A percentile compares a stretch with the other conserved stretches of the same genome.
phyloP scores from a whole-genome alignment of 306 rosid species.

The Inga oerstediana region DNA sequence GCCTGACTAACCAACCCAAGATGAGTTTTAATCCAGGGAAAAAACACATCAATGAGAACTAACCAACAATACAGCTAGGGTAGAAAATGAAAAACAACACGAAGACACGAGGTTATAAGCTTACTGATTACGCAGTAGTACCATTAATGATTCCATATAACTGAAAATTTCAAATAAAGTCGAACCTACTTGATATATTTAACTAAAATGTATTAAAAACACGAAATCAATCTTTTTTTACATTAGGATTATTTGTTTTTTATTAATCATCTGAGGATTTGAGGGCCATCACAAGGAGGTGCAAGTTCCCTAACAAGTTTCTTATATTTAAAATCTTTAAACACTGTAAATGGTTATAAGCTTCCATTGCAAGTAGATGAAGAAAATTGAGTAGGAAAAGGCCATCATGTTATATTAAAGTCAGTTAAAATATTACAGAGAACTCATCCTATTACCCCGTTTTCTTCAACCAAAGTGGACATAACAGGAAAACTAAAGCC shows the following conservation, averaged over 20 bases:
- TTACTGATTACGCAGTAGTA: no score
- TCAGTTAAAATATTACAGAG: slow-evolving; percentile 11
- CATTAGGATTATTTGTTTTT: background rate
- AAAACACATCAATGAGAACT: no score
- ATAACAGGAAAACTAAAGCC: background rate
- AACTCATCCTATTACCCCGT: slow-evolving; percentile 17
- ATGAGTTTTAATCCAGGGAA: no score
- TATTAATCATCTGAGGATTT: background rate
- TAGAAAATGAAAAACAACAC: no score
- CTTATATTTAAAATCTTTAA: background rate
- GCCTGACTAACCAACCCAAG: no score
- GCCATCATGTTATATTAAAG: background rate
- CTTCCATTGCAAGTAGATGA: background rate
- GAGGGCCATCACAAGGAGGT: background rate
- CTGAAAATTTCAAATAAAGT: background rate
- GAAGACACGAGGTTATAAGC: no score
- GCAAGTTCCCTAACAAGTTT: background rate
- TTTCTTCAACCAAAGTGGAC: slow-evolving; percentile 21
- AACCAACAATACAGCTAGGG: no score
- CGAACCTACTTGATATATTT: background rate
- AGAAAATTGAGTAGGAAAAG: background rate
- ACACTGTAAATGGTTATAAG: background rate
- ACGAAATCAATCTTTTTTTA: background rate
- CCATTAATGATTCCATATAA: no score
- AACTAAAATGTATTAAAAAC: no score